Evolutionary conservation across 495 filamentous ascomycete genomes (phyloP).

Genomic region (Aspergillus nanangensis): DNA sequence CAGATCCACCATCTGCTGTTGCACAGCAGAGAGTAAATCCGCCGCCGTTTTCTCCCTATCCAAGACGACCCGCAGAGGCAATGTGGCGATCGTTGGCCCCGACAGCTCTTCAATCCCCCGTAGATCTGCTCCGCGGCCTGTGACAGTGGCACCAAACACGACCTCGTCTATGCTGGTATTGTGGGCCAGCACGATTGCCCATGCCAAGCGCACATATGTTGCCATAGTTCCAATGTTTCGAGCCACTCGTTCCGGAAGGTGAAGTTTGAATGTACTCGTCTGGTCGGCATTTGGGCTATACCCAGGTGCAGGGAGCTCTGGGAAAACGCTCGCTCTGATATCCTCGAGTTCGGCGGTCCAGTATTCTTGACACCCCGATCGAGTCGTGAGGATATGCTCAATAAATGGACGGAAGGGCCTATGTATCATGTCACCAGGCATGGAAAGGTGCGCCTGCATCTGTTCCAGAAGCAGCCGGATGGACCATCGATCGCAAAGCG

Average conservation of each 20-base stretch:
- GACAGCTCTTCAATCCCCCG: slow-evolving; percentile 22
- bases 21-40: slow-evolving; percentile 32
- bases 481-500: neutral
- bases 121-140: slow-evolving; percentile 28
- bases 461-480: neutral
- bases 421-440: no score
- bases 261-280: no score
- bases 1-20: slow-evolving; percentile 23
- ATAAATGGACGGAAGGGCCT: no score
- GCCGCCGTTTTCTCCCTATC: slow-evolving; percentile 19
- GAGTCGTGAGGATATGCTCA: no score
- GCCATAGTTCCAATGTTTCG: no score
- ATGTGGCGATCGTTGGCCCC: slow-evolving; percentile 32
- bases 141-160: slow-evolving; percentile 25
- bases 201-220: slow-evolving; percentile 22
- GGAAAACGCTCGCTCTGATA: no score
- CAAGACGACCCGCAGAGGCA: slow-evolving; percentile 43
- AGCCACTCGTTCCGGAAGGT: no score
- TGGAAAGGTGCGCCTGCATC: no score
- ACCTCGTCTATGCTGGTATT: slow-evolving; percentile 24
- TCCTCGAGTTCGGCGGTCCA: no score
- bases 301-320: no score
- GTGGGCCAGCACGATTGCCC: slow-evolving; percentile 25
- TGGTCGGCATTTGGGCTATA: no score
- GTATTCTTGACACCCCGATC: no score